phyloP scores from a whole-genome alignment of 805 yeast genomes.

The Torulaspora microellipsoides region DNA sequence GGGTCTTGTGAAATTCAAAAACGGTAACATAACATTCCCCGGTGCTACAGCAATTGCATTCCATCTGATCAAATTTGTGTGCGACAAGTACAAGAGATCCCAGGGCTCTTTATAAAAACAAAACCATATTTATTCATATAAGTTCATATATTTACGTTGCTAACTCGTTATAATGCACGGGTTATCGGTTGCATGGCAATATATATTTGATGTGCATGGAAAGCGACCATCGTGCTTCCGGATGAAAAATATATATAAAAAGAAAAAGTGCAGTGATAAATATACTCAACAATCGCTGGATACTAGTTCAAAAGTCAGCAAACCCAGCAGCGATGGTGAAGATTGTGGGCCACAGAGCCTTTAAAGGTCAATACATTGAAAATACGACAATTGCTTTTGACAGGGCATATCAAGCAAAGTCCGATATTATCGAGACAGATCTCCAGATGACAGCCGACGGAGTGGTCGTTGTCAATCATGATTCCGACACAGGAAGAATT shows the following conservation, averaged over 20 bases:
- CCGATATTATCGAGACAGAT: conserved; percentile 50
- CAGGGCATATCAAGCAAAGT: conserved; percentile 45
- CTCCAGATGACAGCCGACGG: conserved; percentile 51
- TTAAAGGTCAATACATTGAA: conserved; percentile 39
- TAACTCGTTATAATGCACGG: no score
- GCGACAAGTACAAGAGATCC: conserved; percentile 13
- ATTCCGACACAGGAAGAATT: conserved; percentile 45
- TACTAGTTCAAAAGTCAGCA: background rate
- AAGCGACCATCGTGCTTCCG: no score
- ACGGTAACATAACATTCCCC: conserved; percentile 25
- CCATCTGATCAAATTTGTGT: conserved; percentile 20
- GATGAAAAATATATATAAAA: no score
- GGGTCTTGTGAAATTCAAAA: conserved; percentile 19
- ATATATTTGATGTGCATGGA: no score
- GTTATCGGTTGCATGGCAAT: no score
- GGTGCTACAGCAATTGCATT: conserved; percentile 32
- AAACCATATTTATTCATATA: no score
- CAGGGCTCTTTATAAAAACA: conserved; percentile 9
- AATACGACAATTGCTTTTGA: conserved; percentile 44
- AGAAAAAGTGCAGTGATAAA: no score
- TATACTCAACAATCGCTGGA: background rate
- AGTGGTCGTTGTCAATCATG: conserved; percentile 53
- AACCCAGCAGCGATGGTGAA: conserved; percentile 9
- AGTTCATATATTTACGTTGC: no score
- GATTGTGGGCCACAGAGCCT: conserved; percentile 36